Conservation (phyloP, 1,139 yeast species). For the Lodderomyces oxycetoniae region DNA sequence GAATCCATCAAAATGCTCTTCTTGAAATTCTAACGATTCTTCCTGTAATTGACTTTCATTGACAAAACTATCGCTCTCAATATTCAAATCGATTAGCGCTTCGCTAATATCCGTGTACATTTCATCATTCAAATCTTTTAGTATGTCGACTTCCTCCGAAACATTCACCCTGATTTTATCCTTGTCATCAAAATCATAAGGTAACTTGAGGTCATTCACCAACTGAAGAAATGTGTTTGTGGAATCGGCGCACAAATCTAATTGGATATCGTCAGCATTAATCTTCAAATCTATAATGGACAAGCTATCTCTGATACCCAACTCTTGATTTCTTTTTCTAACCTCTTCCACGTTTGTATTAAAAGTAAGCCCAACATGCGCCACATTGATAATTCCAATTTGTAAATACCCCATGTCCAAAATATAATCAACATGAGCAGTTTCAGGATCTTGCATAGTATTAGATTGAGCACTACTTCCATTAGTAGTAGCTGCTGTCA, state of each 20-base stretch:
- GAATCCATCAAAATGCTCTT: slow-evolving; percentile 12
- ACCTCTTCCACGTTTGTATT: slow-evolving; percentile 24
- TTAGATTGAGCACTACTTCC: slow-evolving; percentile 11
- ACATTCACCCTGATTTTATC: slow-evolving; percentile 47
- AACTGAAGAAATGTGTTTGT: slow-evolving; percentile 65
- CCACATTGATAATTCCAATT: slow-evolving; percentile 41
- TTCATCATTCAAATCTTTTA: slow-evolving; percentile 42
- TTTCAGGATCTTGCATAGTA: slow-evolving; percentile 5
- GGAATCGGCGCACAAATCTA: slow-evolving; percentile 83
- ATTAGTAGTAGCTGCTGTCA: slow-evolving; percentile 12
- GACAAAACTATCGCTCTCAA: not conserved
- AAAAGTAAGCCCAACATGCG: slow-evolving; percentile 39
- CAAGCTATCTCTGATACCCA: slow-evolving; percentile 20
- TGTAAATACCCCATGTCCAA: slow-evolving; percentile 36
- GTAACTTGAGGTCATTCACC: slow-evolving; percentile 67
- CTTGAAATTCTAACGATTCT: slow-evolving; percentile 11
- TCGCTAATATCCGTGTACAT: slow-evolving; percentile 12
- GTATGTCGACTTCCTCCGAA: slow-evolving; percentile 37
- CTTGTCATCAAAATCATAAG: slow-evolving; percentile 52
- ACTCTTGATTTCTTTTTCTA: slow-evolving; percentile 17
- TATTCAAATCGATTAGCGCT: slow-evolving; percentile 10
- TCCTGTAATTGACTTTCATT: slow-evolving; percentile 10
- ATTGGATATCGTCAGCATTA: slow-evolving; percentile 43
- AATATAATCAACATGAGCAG: slow-evolving; percentile 10
- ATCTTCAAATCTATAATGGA: slow-evolving; percentile 42